phyloP scores from a whole-genome alignment of 1,284 basidiomycete genomes.

The Rhodotorula sp. region DNA sequence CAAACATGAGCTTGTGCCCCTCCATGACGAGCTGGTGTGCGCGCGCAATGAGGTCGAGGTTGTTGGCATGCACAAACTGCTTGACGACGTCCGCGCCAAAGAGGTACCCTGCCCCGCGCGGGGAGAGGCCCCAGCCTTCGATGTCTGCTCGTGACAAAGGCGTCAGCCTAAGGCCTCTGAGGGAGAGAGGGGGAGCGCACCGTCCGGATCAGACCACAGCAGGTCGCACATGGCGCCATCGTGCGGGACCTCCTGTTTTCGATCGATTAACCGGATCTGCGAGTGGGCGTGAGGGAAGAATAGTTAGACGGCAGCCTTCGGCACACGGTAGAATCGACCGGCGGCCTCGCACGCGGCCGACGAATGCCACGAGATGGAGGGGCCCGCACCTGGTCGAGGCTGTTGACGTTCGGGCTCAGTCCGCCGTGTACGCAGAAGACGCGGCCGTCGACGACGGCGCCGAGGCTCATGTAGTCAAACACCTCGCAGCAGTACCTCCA shows the following conservation, averaged over 20 bases:
- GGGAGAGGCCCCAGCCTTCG: conserved; percentile 92
- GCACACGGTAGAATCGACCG: no score
- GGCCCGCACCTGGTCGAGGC: conserved; percentile 75
- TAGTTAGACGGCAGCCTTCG: no score
- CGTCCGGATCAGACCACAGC: conserved; percentile 98
- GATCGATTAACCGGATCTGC: conserved; percentile 91
- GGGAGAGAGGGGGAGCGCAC: conserved; percentile 54
- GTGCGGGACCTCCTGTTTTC: conserved; percentile 99
- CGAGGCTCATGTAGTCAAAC: conserved; percentile 93
- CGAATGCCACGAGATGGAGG: conserved; percentile 7
- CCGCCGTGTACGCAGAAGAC: conserved; percentile 94
- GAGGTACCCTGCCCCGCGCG: conserved; percentile 90
- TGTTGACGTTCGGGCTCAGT: conserved; percentile 79
- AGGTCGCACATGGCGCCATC: conserved; percentile 99
- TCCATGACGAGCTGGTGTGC: conserved; percentile 98
- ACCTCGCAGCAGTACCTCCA: conserved; percentile 99
- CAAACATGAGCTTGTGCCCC: conserved; percentile 98
- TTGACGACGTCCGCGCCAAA: conserved; percentile 93
- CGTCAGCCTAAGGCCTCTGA: conserved; percentile 6
- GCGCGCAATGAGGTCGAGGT: conserved; percentile 90
- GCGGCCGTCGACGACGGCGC: conserved; percentile 90
- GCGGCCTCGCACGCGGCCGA: accelerated
- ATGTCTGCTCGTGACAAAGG: conserved; percentile 61
- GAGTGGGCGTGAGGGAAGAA: background rate
- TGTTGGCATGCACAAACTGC: conserved; percentile 84